Evolutionary conservation across 257 asterid genomes (phyloP).

Genomic region (Nicotiana sylvestris): DNA sequence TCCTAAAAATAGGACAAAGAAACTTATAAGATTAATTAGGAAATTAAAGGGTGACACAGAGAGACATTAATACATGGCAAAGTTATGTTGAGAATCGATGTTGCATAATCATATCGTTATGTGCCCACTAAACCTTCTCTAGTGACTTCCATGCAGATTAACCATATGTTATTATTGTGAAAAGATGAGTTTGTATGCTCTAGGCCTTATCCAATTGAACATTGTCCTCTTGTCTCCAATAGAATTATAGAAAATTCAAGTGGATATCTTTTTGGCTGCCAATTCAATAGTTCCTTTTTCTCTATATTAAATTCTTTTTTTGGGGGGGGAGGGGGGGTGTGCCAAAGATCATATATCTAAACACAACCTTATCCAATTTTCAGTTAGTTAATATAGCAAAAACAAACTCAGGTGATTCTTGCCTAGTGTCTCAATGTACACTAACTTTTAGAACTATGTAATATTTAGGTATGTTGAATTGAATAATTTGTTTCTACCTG

Average conservation of each 20-base stretch:
- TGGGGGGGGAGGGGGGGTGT: too few relatives aligned
- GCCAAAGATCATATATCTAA: background rate
- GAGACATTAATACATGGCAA: background rate
- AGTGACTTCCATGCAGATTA: slow-evolving; percentile 43
- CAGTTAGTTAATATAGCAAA: background rate
- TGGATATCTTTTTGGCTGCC: slow-evolving; percentile 4
- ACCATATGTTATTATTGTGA: background rate
- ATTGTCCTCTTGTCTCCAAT: slow-evolving; percentile 8
- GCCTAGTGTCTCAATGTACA: background rate
- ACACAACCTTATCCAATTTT: background rate
- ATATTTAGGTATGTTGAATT: background rate
- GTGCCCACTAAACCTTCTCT: slow-evolving; percentile 9
- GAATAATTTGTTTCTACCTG: background rate
- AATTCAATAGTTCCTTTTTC: background rate
- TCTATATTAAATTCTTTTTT: background rate
- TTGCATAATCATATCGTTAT: slow-evolving; percentile 26
- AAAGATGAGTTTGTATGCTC: slow-evolving; percentile 13
- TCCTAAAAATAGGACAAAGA: too few relatives aligned
- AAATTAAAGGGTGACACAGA: background rate
- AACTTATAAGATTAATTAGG: background rate
- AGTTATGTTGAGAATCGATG: slow-evolving; percentile 7
- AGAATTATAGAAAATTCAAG: background rate
- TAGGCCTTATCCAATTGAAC: slow-evolving; percentile 24
- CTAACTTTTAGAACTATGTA: background rate
- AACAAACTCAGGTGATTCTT: background rate